These are phyloP conservation scores for Datura wrightii DNA, from an alignment of 257 asterid species.

Conservation along the genomic window DNA sequence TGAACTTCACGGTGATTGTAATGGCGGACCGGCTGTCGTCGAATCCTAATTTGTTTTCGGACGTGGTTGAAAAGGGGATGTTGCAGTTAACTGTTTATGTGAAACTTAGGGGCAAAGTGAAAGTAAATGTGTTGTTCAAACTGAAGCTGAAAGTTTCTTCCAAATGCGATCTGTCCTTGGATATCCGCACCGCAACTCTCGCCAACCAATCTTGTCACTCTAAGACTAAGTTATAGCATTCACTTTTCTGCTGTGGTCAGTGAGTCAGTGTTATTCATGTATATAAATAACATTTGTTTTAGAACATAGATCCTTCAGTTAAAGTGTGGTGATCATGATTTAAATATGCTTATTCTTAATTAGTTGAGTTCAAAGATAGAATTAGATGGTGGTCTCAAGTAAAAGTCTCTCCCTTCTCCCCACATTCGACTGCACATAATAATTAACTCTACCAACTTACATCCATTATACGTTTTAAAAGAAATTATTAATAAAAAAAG, in stretches of 20 bases:
- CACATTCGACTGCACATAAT: no score
- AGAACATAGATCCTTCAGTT: not conserved
- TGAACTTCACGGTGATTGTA: not conserved
- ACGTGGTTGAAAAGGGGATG: constrained; percentile 13
- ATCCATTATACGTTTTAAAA: no score
- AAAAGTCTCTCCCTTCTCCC: no score
- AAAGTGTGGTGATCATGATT: not conserved
- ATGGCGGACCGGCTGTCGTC: not conserved
- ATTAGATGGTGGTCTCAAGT: no score
- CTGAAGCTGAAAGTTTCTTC: not conserved
- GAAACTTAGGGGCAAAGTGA: not conserved
- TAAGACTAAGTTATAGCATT: not conserved
- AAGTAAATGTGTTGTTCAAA: constrained; percentile 9
- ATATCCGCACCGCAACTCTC: not conserved
- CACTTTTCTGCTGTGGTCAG: not conserved
- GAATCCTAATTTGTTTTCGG: not conserved
- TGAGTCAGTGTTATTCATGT: not conserved
- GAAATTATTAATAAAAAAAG: no score
- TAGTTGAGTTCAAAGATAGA: no score
- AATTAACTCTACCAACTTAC: no score
- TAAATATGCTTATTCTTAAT: not conserved
- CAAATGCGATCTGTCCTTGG: not conserved
- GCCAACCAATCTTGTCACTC: constrained; percentile 14
- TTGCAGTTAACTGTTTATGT: not conserved
- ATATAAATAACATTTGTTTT: not conserved